Conservation (phyloP, 1,284 basidiomycete species). For the Coriolopsis trogii region DNA sequence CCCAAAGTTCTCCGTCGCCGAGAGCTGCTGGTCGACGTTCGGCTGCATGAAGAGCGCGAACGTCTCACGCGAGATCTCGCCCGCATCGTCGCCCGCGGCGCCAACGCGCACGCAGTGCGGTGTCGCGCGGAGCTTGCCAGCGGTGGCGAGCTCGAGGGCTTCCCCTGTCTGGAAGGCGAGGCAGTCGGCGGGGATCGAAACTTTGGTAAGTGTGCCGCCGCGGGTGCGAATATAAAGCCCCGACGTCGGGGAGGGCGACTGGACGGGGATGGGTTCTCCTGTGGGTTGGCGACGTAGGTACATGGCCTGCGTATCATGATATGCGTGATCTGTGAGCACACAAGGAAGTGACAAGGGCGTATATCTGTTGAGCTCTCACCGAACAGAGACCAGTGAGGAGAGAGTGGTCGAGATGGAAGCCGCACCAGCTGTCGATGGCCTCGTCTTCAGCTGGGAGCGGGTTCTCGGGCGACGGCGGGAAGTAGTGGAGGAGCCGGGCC, state of each 20-base stretch:
- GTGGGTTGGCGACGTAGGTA: conserved; percentile 57
- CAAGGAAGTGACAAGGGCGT: background rate
- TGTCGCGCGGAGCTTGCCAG: conserved; percentile 77
- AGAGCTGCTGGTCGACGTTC: conserved; percentile 76
- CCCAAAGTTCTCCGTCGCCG: conserved; percentile 77
- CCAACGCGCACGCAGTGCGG: conserved; percentile 89
- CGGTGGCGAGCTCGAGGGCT: conserved; percentile 86
- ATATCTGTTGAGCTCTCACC: conserved; percentile 41
- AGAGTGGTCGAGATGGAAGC: conserved; percentile 85
- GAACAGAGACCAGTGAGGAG: conserved; percentile 89
- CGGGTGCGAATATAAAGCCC: conserved; percentile 91
- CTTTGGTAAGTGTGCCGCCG: conserved; percentile 74
- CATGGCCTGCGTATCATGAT: conserved; percentile 68
- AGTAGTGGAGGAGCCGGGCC: conserved; percentile 91
- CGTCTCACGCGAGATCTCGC: conserved; percentile 76
- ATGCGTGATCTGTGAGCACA: background rate
- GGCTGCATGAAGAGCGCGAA: conserved; percentile 95
- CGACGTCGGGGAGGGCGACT: conserved; percentile 71
- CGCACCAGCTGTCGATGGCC: conserved; percentile 80
- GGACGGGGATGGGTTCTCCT: conserved; percentile 50
- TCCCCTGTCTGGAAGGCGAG: conserved; percentile 94
- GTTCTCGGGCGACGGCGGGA: conserved; percentile 59
- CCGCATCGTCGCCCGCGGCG: conserved; percentile 42
- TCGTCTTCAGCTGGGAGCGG: conserved; percentile 52
- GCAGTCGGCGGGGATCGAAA: conserved; percentile 80